Evolutionary conservation across 2,329 filamentous ascomycete genomes (phyloP).

Genomic region (Beauveria sp.): DNA sequence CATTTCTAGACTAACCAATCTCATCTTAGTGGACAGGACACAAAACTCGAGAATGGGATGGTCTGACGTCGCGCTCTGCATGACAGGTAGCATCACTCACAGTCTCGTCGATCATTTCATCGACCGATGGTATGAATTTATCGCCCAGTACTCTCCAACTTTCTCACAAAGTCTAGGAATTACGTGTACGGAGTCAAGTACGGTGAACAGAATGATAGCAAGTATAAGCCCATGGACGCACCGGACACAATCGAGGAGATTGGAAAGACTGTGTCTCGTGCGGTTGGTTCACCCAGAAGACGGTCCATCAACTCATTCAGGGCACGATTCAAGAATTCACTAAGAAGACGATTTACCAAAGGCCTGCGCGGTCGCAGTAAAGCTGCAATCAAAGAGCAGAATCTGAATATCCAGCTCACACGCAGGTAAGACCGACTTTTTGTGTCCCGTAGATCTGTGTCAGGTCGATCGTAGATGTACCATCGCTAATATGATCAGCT

Average conservation of each 20-base stretch:
- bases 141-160: constrained; percentile 12
- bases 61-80: constrained; percentile 75
- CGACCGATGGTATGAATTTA: constrained; percentile 58
- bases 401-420: constrained; percentile 41
- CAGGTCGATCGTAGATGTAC: no score
- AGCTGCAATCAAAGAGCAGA: constrained; percentile 18
- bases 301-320: constrained; percentile 26
- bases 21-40: constrained; percentile 57
- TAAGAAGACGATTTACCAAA: constrained; percentile 34
- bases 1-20: background rate
- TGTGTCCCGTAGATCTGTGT: no score
- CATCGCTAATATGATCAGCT: constrained; percentile 23
- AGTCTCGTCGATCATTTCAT: constrained; percentile 73
- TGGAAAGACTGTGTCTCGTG: constrained; percentile 14
- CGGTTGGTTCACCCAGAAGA: constrained; percentile 36
- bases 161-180: constrained; percentile 43
- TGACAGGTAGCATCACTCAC: constrained; percentile 66
- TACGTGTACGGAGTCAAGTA: constrained; percentile 86
- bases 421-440: constrained; percentile 31
- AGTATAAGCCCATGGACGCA: constrained; percentile 14
- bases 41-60: constrained; percentile 83
- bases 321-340: constrained; percentile 18
- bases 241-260: background rate
- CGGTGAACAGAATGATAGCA: constrained; percentile 25
- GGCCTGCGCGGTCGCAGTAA: constrained; percentile 31